Percentiles rank a stretch among this genome's conserved stretches.
phyloP scores from a whole-genome alignment of 176 grass and related monocot species.

The Alloteropsis semialata region DNA sequence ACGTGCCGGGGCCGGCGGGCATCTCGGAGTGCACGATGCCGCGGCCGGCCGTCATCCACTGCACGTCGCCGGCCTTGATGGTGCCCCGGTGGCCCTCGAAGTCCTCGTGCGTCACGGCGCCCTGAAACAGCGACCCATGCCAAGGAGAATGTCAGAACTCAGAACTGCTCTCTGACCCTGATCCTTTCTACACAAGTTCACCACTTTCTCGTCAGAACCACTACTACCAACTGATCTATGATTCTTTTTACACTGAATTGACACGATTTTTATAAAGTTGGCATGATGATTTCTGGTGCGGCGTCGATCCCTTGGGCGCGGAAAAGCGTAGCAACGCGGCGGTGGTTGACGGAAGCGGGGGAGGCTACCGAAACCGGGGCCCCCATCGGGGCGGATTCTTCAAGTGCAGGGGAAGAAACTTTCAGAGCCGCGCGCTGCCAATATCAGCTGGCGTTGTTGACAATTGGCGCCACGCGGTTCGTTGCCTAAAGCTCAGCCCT shows the following conservation, averaged over 20 bases:
- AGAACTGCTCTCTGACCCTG: background rate
- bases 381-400: slow-evolving; percentile 3
- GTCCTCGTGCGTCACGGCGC: slow-evolving; percentile 81
- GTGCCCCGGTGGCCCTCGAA: slow-evolving; percentile 89
- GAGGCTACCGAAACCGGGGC: background rate
- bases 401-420: slow-evolving; percentile 31
- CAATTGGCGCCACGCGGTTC: slow-evolving; percentile 9
- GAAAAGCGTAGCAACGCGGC: background rate
- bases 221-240: background rate
- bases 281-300: background rate
- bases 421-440: background rate
- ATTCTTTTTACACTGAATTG: background rate
- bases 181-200: background rate
- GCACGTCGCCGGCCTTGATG: slow-evolving; percentile 91
- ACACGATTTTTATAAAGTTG: background rate
- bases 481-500: background rate
- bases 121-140: slow-evolving; percentile 32
- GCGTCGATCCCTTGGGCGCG: background rate
- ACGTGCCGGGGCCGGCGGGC: slow-evolving; percentile 64
- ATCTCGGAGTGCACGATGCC: slow-evolving; percentile 98
- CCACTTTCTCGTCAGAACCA: background rate
- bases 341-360: slow-evolving; percentile 8
- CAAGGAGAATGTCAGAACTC: background rate
- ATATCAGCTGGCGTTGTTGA: background rate
- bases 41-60: slow-evolving; percentile 98